Evolutionary conservation across 2,329 filamentous ascomycete genomes (phyloP).

Genomic region (Pyricularia sp.): DNA sequence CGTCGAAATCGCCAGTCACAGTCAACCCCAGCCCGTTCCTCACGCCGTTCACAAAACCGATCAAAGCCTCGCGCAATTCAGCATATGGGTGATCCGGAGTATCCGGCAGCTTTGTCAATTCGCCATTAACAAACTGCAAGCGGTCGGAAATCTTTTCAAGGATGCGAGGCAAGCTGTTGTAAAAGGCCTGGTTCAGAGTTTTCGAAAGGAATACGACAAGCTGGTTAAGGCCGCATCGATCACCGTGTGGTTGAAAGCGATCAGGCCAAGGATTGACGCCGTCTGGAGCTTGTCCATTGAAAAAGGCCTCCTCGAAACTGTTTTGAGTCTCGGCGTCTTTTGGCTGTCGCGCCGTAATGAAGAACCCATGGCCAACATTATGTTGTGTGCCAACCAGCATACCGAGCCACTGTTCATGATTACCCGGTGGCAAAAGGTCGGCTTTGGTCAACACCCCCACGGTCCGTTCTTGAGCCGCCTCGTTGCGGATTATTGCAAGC

Average conservation of each 20-base stretch:
- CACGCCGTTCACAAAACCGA: slow-evolving; percentile 45
- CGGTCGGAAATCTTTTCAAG: slow-evolving; percentile 40
- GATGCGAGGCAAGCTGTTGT: slow-evolving; percentile 30
- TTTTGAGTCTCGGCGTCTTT: slow-evolving; percentile 43
- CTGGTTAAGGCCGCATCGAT: slow-evolving; percentile 43
- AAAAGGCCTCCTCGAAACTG: slow-evolving; percentile 42
- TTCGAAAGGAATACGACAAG: slow-evolving; percentile 42
- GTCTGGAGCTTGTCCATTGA: slow-evolving; percentile 21
- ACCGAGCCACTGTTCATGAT: slow-evolving; percentile 46
- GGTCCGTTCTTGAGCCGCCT: slow-evolving; percentile 48
- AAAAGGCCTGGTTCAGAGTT: slow-evolving; percentile 44
- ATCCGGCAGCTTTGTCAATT: slow-evolving; percentile 54
- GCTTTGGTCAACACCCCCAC: slow-evolving; percentile 80
- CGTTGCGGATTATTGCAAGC: slow-evolving; percentile 50
- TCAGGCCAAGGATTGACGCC: slow-evolving; percentile 31
- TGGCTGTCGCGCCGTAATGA: slow-evolving; percentile 56
- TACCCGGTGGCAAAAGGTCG: slow-evolving; percentile 52
- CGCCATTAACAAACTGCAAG: slow-evolving; percentile 38
- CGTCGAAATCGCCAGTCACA: slow-evolving; percentile 35
- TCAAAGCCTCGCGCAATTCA: slow-evolving; percentile 51
- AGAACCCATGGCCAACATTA: slow-evolving; percentile 64
- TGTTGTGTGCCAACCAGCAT: slow-evolving; percentile 57
- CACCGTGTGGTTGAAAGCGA: slow-evolving; percentile 34
- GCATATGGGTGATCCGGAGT: slow-evolving; percentile 59
- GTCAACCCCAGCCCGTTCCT: slow-evolving; percentile 32